phyloP scores from a whole-genome alignment of 1,139 yeast species.

The Geotrichum citri-aurantii region DNA sequence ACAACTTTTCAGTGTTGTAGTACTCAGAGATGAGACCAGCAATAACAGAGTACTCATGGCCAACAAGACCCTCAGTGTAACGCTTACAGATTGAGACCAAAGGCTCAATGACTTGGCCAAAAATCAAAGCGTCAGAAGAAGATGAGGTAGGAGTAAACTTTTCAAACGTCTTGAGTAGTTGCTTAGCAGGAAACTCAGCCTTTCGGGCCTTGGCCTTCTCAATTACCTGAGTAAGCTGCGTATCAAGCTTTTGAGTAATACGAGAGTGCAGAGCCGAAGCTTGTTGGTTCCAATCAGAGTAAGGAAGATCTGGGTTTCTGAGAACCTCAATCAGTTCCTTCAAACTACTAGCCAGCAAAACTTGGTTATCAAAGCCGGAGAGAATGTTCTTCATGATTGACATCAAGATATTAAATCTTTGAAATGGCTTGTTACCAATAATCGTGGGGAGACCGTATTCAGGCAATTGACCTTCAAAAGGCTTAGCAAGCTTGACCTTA shows the following conservation, averaged over 20 bases:
- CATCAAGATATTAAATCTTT: constrained; percentile 57
- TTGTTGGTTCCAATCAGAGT: constrained; percentile 82
- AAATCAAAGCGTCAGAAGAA: constrained; percentile 38
- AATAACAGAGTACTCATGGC: constrained; percentile 77
- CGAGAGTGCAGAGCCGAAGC: constrained; percentile 91
- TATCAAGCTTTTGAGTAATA: constrained; percentile 71
- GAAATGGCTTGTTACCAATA: constrained; percentile 78
- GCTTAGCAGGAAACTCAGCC: constrained; percentile 92
- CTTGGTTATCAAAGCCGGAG: constrained; percentile 91
- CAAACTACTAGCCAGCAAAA: constrained; percentile 78
- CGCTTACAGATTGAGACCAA: constrained; percentile 62
- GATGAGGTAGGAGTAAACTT: constrained; percentile 48
- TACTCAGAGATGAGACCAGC: constrained; percentile 66
- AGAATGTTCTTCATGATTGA: constrained; percentile 69
- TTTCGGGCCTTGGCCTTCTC: constrained; percentile 53
- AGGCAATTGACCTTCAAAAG: constrained; percentile 91
- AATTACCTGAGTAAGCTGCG: constrained; percentile 55
- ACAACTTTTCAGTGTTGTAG: constrained; percentile 68
- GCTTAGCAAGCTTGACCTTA: constrained; percentile 93
- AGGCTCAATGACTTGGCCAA: constrained; percentile 64
- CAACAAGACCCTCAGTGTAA: constrained; percentile 68
- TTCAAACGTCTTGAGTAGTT: constrained; percentile 55
- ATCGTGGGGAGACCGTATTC: constrained; percentile 77
- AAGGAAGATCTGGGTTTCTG: constrained; percentile 78
- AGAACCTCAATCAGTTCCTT: constrained; percentile 65